Evolutionary conservation across 495 filamentous ascomycete genomes (phyloP).

Genomic region (Usnea hakonensis): DNA sequence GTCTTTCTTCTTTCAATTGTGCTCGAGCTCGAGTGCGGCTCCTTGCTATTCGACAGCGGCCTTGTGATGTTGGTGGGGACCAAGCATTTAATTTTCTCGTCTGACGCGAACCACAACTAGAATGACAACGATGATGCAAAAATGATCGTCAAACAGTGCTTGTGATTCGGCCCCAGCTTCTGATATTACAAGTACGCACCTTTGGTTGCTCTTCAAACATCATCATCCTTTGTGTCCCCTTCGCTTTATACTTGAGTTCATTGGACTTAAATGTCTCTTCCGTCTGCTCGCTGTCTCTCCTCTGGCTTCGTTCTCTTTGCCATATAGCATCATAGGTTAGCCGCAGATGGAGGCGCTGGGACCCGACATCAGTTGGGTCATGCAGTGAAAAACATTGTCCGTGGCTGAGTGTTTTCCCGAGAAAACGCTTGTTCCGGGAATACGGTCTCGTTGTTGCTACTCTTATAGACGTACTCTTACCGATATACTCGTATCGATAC

Average conservation of each 20-base stretch:
- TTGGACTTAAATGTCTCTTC: neutral
- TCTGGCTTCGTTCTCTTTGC: neutral
- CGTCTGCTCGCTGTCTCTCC: neutral
- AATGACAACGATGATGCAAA: neutral
- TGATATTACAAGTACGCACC: neutral
- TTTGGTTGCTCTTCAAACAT: neutral
- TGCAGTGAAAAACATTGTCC: neutral
- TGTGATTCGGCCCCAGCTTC: neutral
- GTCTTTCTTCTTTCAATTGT: neutral
- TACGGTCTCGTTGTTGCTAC: neutral
- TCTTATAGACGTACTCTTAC: too few relatives aligned
- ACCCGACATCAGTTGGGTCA: neutral
- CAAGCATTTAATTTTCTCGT: neutral
- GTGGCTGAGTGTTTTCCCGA: too few relatives aligned
- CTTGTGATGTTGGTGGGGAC: neutral
- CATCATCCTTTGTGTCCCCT: neutral
- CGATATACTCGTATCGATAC: too few relatives aligned
- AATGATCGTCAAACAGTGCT: neutral
- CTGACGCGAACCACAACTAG: neutral
- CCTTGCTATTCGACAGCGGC: neutral
- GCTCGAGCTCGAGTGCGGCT: neutral
- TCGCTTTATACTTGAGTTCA: neutral
- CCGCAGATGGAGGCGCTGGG: too few relatives aligned
- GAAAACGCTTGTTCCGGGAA: too few relatives aligned
- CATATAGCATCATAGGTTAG: neutral